These are phyloP conservation scores for Haplosporangium gracile DNA, from an alignment of 192 early-diverging fungal species.

Conservation along the genomic window DNA sequence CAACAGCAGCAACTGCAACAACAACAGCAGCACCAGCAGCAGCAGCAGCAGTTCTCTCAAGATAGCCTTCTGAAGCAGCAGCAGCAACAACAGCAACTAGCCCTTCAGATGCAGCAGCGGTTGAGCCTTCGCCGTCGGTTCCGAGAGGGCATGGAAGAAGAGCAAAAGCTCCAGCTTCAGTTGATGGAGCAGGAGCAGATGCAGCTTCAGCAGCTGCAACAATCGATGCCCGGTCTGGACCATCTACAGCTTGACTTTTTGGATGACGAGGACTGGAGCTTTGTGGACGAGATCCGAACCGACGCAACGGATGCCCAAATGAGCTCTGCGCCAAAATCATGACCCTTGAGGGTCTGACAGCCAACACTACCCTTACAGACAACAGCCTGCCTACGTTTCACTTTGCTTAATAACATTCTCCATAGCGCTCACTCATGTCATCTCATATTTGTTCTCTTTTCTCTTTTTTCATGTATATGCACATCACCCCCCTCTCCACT, in stretches of 20 bases:
- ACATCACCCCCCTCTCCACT: background rate
- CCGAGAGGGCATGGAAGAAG: constrained; percentile 33
- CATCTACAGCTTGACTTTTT: constrained; percentile 48
- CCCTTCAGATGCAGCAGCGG: constrained; percentile 47
- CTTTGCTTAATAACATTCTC: background rate
- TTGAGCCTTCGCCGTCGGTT: constrained; percentile 28
- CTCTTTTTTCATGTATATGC: background rate
- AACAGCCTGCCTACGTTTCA: constrained; percentile 9
- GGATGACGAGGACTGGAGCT: constrained; percentile 55
- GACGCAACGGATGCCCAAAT: constrained; percentile 21
- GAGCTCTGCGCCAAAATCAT: constrained; percentile 20
- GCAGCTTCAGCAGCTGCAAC: constrained; percentile 39
- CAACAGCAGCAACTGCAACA: constrained; percentile 25
- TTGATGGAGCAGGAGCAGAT: constrained; percentile 55
- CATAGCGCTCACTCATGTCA: background rate
- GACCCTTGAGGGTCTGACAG: constrained; percentile 27
- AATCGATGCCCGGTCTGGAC: constrained; percentile 26
- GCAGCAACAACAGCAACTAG: constrained; percentile 32
- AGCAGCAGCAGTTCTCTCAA: background rate
- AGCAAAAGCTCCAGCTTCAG: constrained; percentile 39
- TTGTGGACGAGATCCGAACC: constrained; percentile 45
- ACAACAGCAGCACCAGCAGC: constrained; percentile 5
- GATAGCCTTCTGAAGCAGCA: constrained; percentile 22
- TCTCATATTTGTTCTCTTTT: background rate
- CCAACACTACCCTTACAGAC: background rate